Base-by-base conservation (phyloP, 306 rosid species). In the Casuarina equisetifolia region DNA sequence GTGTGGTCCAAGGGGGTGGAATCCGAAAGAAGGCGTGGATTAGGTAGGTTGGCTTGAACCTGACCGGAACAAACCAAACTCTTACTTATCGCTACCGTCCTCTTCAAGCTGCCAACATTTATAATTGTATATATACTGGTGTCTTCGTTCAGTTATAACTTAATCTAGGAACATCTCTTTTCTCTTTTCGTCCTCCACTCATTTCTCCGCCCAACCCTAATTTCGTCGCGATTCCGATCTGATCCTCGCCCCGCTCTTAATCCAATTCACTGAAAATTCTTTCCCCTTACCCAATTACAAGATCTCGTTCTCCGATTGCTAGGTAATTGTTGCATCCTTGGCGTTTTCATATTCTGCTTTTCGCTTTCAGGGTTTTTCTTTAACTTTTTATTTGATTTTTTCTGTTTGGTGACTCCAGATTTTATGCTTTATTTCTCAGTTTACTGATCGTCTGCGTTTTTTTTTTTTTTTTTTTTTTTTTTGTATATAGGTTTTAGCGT, bases 161-260 rank as follows among this genome's bases (percentile, higher is more conserved):
- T 58, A 1, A 58, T 25, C 4, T 58, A 9, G 36, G 12, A 8
- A 12, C 71, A 10, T 66, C 4, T 17, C 25, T 58, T 43, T 42
- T 67, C 9, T 36, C 69, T 62, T 5, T 11, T 35, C 69, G 7
- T 15, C 52, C 59, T 58, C 57, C 61, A 45, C 63, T 54, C 32
- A 46, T 63, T 80, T 63, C 25, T 69, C 64, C 66, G 52, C 85
- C 69, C 73, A 73, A 77, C 87, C 92, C 92, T 82, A 79, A 79
- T 51, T 63, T n/a, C 70, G 16, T 48, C 66, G 10, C 8, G 20
- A 43, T 73, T 77, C 71, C 80, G 75, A 69, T 79, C 71, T 77
- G 48, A 63, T 43, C 73, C 48, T 42, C 15, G 13, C 50, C 12
- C n/a, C 53, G 45, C 3, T 25, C 16, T 58, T 70, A 69, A 46